Conservation (phyloP, 2,329 filamentous ascomycete genomes). For the Colletotrichum sp. region DNA sequence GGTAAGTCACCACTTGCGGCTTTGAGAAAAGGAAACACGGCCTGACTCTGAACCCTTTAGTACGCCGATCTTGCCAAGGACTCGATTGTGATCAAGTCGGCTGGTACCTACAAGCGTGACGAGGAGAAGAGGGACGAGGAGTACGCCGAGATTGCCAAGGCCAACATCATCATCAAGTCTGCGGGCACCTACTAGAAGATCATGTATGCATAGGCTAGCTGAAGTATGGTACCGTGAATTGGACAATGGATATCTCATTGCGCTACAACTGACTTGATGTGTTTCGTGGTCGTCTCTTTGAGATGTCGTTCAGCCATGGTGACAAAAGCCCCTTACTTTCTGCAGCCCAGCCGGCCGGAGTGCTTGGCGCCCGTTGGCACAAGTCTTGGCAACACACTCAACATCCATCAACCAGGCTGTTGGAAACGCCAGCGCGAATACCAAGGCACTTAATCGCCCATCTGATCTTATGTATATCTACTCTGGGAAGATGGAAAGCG, state of each 20-base stretch:
- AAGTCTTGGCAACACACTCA: background rate
- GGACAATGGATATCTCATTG: background rate
- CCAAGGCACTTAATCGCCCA: background rate
- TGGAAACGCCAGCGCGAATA: fast-evolving
- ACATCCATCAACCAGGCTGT: background rate
- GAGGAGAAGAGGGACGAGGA: background rate
- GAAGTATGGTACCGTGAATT: background rate
- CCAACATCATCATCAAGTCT: background rate
- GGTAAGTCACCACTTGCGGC: background rate
- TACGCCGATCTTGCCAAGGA: background rate
- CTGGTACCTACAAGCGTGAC: background rate
- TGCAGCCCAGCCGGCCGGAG: fast-evolving
- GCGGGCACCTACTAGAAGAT: background rate
- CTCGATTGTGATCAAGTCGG: slow-evolving; percentile 1
- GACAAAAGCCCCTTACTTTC: background rate
- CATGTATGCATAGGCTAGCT: background rate
- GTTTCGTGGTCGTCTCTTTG: background rate
- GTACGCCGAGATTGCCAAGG: background rate
- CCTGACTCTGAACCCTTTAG: background rate
- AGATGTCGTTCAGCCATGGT: background rate
- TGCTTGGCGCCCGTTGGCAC: background rate
- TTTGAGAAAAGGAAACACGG: background rate
- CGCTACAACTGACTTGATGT: background rate
- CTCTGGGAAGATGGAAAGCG: background rate
- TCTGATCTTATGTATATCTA: background rate